Evolutionary conservation across 495 filamentous ascomycete species (phyloP), one percentile per base, ranked within the genome.

Genomic region (Talaromyces borbonicus): DNA sequence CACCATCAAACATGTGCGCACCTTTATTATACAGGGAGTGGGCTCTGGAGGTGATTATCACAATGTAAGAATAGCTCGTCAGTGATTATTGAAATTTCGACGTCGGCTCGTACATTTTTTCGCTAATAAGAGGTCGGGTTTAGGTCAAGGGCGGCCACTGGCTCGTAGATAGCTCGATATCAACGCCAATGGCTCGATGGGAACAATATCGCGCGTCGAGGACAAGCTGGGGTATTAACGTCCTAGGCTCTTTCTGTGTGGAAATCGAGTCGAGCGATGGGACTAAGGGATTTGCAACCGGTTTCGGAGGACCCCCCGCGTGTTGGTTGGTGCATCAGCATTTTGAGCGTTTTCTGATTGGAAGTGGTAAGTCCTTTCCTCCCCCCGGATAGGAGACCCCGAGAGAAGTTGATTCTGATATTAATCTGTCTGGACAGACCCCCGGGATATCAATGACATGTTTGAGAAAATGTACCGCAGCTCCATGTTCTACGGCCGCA

Each of bases 401-500:
- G n/a, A n/a, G n/a, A n/a, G n/a, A n/a, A n/a, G 26, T 11, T 16
- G 4, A 36, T 25, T 7, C 1, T n/a, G n/a, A n/a, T n/a, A n/a
- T n/a, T n/a, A n/a, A n/a, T n/a, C n/a, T n/a, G n/a, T n/a, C n/a
- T n/a, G n/a, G n/a, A 26, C 49, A 71, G 89, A 95, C 61, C 89
- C 89, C 1, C 78, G 89, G 38, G 83, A 95, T 55, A 88, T 84
- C 43, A 94, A 90, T 59, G 74, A 83, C 50, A 69, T 95, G 4
- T 95, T 92, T 61, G 89, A 95, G 63, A 86, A 92, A 62, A 94
- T 95, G 89, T 95, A 94, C 68, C 81, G 87, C 25, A 87, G 76
- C 8, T 90, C 86, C 29, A 90, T 93, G 83, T 95, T 93, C 73
- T 95, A 95, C 58, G 89, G 89, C 38, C 80, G 89, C 48, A 95